These are phyloP conservation scores for Raphanus hybrid DNA, from an alignment of 441 rosid genomes.

Conservation along the genomic window DNA sequence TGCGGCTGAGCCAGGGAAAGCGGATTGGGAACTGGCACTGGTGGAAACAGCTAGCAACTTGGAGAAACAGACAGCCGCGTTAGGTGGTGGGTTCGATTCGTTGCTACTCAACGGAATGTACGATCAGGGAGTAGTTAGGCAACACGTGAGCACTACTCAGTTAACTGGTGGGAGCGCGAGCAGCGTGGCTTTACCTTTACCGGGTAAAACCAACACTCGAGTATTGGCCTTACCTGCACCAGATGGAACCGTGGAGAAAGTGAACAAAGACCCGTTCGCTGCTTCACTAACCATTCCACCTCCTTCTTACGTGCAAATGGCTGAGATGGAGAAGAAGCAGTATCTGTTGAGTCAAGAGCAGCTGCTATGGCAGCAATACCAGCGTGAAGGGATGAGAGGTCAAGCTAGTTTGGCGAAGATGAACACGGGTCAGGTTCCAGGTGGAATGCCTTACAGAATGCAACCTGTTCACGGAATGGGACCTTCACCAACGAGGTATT, in stretches of 20 bases:
- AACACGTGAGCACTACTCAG: constrained; percentile 61
- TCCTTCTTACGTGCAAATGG: constrained; percentile 93
- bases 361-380: constrained; percentile 84
- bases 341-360: constrained; percentile 86
- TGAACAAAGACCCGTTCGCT: constrained; percentile 91
- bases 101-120: constrained; percentile 74
- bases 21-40: constrained; percentile 71
- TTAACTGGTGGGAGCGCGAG: constrained; percentile 77
- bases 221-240: constrained; percentile 97
- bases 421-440: constrained; percentile 43
- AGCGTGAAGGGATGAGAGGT: constrained; percentile 89
- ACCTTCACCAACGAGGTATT: constrained; percentile 61
- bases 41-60: constrained; percentile 69
- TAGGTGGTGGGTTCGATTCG: constrained; percentile 68
- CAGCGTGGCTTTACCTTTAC: constrained; percentile 65
- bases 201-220: constrained; percentile 61
- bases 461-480: constrained; percentile 59
- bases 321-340: constrained; percentile 96
- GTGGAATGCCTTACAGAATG: constrained; percentile 67
- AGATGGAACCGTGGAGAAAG: constrained; percentile 80
- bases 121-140: constrained; percentile 79
- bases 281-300: constrained; percentile 84
- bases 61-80: constrained; percentile 61
- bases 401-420: constrained; percentile 80
- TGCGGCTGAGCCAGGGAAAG: constrained; percentile 69